Evolutionary conservation across 441 rosid genomes (phyloP).

Genomic region (Breynia disticha): DNA sequence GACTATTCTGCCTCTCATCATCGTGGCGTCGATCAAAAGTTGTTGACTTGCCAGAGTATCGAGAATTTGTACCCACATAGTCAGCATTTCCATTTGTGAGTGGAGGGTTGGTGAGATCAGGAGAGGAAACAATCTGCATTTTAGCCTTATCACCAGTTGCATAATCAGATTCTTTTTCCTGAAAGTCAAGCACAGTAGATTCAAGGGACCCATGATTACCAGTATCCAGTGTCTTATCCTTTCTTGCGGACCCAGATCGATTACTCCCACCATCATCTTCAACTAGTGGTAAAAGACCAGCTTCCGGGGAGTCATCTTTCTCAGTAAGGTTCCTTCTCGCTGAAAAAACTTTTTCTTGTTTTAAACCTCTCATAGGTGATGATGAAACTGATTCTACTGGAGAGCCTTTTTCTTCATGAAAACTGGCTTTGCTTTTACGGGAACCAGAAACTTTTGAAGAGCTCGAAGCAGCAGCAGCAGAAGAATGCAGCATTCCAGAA

Average conservation of each 20-base stretch:
- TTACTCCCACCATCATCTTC: constrained; percentile 61
- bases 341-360: constrained; percentile 36
- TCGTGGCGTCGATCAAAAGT: constrained; percentile 24
- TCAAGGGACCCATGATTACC: constrained; percentile 39
- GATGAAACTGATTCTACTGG: constrained; percentile 96
- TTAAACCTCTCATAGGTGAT: constrained; percentile 63
- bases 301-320: constrained; percentile 40
- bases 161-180: constrained; percentile 35
- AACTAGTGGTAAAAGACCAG: constrained; percentile 28
- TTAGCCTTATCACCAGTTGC: constrained; percentile 39
- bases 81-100: constrained; percentile 35
- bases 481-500: constrained; percentile 39
- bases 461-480: constrained; percentile 73
- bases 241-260: constrained; percentile 40
- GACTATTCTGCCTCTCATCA: constrained; percentile 42
- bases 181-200: constrained; percentile 37
- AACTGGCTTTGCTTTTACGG: constrained; percentile 51
- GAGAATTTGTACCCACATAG: constrained; percentile 31
- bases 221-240: constrained; percentile 25
- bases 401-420: constrained; percentile 70
- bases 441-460: constrained; percentile 91
- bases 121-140: constrained; percentile 30
- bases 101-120: constrained; percentile 26
- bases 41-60: constrained; percentile 22
- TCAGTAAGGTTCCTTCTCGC: constrained; percentile 28